Conservation (phyloP, 768 basidiomycete genomes). For the Amanita jacksonii region DNA sequence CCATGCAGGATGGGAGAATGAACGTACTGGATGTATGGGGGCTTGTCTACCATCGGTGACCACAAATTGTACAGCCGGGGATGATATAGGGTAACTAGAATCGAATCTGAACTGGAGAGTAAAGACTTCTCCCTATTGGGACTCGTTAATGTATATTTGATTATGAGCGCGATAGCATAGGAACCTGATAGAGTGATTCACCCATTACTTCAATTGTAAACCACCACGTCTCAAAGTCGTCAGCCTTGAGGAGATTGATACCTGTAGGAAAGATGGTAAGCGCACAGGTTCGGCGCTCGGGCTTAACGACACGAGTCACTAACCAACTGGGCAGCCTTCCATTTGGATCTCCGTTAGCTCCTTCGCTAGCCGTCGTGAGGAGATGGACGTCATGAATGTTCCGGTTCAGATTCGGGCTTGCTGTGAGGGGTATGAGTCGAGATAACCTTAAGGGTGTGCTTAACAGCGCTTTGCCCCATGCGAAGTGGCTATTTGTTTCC, state of each 20-base stretch:
- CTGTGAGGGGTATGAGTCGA: too few relatives aligned
- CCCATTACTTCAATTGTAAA: slow-evolving; percentile 80
- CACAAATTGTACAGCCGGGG: slow-evolving; percentile 83
- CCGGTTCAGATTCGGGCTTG: too few relatives aligned
- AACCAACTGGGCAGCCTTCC: slow-evolving; percentile 8
- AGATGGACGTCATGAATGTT: slow-evolving; percentile 7
- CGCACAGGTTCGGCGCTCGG: too few relatives aligned
- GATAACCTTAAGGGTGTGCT: too few relatives aligned
- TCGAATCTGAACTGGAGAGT: slow-evolving; percentile 80
- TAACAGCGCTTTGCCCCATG: too few relatives aligned
- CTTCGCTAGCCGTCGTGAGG: slow-evolving; percentile 5
- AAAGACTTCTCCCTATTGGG: slow-evolving; percentile 58
- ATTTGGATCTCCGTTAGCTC: slow-evolving; percentile 5
- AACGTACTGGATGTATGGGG: slow-evolving; percentile 72
- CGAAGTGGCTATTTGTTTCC: too few relatives aligned
- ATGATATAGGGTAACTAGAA: slow-evolving; percentile 72
- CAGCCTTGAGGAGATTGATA: slow-evolving; percentile 62
- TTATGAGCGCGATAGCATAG: slow-evolving; percentile 6
- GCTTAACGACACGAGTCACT: neutral
- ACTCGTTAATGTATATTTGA: neutral
- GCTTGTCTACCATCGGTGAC: slow-evolving; percentile 52
- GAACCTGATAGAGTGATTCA: slow-evolving; percentile 67
- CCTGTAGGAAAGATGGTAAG: slow-evolving; percentile 30
- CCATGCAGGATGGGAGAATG: slow-evolving; percentile 7
- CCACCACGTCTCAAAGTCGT: slow-evolving; percentile 71